Percentiles rank a stretch among this genome's conserved stretches.
These are phyloP conservation scores for Dorcoceras hygrometricum DNA, from an alignment of 257 asterid species.

Conservation along the genomic window DNA sequence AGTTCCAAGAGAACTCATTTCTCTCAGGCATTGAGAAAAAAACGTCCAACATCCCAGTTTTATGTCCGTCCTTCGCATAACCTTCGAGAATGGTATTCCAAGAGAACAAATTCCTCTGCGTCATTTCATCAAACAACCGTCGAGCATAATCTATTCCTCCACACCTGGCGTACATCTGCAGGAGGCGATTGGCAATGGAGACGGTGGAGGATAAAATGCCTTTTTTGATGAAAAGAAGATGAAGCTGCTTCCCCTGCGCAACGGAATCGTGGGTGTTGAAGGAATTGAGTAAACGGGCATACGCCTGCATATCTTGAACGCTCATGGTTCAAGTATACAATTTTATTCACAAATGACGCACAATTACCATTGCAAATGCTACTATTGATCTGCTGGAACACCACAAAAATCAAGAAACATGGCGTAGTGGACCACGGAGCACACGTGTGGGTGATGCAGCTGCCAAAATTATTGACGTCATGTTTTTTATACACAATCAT, in stretches of 20 bases:
- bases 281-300: conserved; percentile 56
- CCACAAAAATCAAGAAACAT: not conserved
- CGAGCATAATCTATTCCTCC: conserved; percentile 49
- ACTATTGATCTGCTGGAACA: not conserved
- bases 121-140: conserved; percentile 70
- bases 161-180: conserved; percentile 70
- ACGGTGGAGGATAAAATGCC: conserved; percentile 58
- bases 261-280: conserved; percentile 38
- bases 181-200: conserved; percentile 66
- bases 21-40: conserved; percentile 54
- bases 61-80: conserved; percentile 43
- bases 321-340: conserved; percentile 31
- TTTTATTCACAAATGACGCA: too few relatives aligned
- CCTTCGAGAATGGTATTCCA: conserved; percentile 84
- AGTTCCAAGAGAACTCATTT: conserved; percentile 77
- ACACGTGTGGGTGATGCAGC: not conserved
- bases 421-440: not conserved
- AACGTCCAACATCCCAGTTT: conserved; percentile 28
- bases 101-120: conserved; percentile 57
- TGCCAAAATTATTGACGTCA: not conserved
- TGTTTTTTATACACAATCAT: not conserved
- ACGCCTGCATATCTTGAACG: conserved; percentile 42
- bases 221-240: conserved; percentile 66
- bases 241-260: conserved; percentile 62
- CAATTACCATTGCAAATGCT: not conserved